Evolutionary conservation across 1,284 basidiomycete genomes (phyloP), one percentile per base, ranked within the genome.

Genomic region (Papiliotrema fonsecae): DNA sequence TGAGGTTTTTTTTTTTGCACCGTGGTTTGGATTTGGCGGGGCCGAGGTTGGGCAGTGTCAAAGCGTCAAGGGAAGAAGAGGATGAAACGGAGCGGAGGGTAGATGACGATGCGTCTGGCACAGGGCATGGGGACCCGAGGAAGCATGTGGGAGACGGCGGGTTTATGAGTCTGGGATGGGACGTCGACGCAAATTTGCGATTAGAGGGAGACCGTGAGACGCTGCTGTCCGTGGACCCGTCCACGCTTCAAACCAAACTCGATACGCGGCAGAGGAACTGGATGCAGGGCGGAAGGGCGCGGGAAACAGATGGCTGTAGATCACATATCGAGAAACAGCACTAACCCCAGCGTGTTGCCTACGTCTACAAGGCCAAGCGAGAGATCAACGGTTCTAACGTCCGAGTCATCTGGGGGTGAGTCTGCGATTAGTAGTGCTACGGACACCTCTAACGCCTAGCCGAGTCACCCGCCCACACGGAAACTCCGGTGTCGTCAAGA

Each of bases 341-440:
- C 43, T 31, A 42, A 19, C 19, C 5, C 35, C 31, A 96, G 91
- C 89, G 94, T 65, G 82, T 98, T 61, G 96, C 94, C 56, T 98
- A 88, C 78, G 91, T 98, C 67, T 98, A 98, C 85, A 86, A 86
- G 75, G 92, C 90, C 57, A 92, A 94, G 81, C 82, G 84, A 73
- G 87, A 90, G 77, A 82, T 93, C 60, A 85, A 86, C 75, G 91
- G 92, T 57, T 87, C 87, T 65, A 91, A 91, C 77, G 80, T 96
- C 72, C 87, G 92, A 64, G 90, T 97, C 60, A 93, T 97, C 79
- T 97, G 92, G 91, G 92, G 92, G 86, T 89, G 58, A 59, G 59
- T 58, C n/a, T 54, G 34, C 62, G 38, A 10, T 11, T 49, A 32
- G 45, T 32, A 3, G 26, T 9, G 41, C 39, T 24, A 45, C 14